Evolutionary conservation across 2,329 filamentous ascomycete genomes (phyloP).

Genomic region (Phyllosticta citriasiana): DNA sequence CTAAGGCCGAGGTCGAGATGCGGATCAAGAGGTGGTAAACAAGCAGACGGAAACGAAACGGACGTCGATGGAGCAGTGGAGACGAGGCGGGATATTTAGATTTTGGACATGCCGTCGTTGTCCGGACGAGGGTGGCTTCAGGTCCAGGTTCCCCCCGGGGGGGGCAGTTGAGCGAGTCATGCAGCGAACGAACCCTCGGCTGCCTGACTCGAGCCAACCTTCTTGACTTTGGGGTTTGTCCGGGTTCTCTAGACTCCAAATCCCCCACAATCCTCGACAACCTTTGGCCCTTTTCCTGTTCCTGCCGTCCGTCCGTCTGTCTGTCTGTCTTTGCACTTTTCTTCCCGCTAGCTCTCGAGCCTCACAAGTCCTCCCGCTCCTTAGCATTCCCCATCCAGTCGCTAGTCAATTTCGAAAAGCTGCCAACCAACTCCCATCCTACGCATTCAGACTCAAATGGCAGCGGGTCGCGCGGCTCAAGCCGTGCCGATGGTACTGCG

Average conservation of each 20-base stretch:
- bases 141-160: neutral
- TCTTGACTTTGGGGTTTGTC: neutral
- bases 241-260: neutral
- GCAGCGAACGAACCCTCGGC: neutral
- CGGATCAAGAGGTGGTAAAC: neutral
- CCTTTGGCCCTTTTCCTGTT: neutral
- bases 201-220: neutral
- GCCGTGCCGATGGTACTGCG: neutral
- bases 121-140: too few relatives aligned
- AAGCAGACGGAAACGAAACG: neutral
- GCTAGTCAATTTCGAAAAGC: neutral
- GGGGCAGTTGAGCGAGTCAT: neutral
- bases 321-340: neutral
- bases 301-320: neutral
- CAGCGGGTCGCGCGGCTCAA: neutral
- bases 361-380: neutral
- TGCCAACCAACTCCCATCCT: neutral
- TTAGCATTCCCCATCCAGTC: neutral
- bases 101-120: neutral
- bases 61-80: neutral
- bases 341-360: neutral
- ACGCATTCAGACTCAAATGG: neutral
- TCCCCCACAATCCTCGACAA: neutral
- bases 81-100: neutral
- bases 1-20: neutral